Conservation (phyloP, 345 rosid genomes). For the Fremontodendron californicum region DNA sequence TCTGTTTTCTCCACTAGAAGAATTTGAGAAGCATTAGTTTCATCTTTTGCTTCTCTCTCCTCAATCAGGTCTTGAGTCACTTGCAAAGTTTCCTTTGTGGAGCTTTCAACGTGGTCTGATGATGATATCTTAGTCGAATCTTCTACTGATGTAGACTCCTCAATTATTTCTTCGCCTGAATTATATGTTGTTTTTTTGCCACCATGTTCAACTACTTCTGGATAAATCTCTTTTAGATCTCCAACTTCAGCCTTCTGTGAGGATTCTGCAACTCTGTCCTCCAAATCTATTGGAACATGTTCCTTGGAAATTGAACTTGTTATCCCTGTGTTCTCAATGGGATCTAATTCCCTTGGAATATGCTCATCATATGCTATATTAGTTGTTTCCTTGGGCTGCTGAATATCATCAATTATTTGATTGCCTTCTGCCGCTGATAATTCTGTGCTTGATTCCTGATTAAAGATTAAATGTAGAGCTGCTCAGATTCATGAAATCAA, state of each 20-base stretch:
- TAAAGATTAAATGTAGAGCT: conserved; percentile 10
- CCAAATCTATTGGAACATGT: conserved; percentile 15
- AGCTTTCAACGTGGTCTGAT: neutral
- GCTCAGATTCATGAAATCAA: conserved; percentile 7
- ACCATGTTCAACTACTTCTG: conserved; percentile 14
- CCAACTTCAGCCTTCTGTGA: neutral
- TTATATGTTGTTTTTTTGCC: neutral
- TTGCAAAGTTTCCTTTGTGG: neutral
- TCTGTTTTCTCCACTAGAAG: conserved; percentile 4
- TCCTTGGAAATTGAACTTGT: conserved; percentile 19
- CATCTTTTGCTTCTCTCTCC: neutral
- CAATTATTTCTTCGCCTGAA: neutral
- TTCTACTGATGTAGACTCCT: neutral
- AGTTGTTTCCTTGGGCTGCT: conserved; percentile 22
- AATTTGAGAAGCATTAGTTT: neutral
- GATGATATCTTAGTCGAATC: neutral
- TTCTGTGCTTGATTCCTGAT: conserved; percentile 28
- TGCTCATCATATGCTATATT: conserved; percentile 23
- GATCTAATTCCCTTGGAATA: conserved; percentile 28
- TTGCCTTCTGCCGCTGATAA: conserved; percentile 17
- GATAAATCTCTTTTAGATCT: neutral
- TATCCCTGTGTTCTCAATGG: conserved; percentile 5
- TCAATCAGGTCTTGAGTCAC: neutral
- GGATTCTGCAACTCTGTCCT: conserved; percentile 26
- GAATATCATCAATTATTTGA: conserved; percentile 20